Conservation (phyloP, 306 rosid species). For the Lathyrus oleraceus region DNA sequence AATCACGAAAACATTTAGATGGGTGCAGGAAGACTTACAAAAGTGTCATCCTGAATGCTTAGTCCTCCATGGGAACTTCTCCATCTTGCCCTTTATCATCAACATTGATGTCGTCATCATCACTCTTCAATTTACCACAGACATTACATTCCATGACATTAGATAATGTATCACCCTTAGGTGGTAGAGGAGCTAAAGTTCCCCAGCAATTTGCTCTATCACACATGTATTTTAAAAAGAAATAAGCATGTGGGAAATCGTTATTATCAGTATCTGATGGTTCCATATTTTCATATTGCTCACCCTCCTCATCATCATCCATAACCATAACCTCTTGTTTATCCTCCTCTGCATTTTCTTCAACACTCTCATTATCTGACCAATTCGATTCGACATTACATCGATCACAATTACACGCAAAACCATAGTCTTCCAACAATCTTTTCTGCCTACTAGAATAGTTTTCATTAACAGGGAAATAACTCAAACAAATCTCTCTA, state of each 20-base stretch:
- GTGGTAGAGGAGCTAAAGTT: conserved; percentile 74
- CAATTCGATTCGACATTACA: conserved; percentile 75
- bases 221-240: conserved; percentile 75
- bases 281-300: conserved; percentile 44
- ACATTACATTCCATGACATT: conserved; percentile 72
- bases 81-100: conserved; percentile 39
- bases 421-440: conserved; percentile 78
- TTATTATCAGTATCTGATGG: conserved; percentile 39
- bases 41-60: conserved; percentile 12
- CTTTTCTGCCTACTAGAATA: conserved; percentile 65
- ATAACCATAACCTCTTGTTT: conserved; percentile 50
- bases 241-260: conserved; percentile 82
- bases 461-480: conserved; percentile 70
- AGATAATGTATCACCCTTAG: conserved; percentile 43
- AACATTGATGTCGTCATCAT: conserved; percentile 28
- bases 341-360: conserved; percentile 45
- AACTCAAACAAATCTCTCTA: conserved; percentile 83
- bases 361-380: conserved; percentile 59
- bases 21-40: conserved; percentile 35
- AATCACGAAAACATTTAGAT: not conserved
- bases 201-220: conserved; percentile 65
- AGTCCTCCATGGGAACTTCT: conserved; percentile 50
- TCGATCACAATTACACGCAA: conserved; percentile 71
- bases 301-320: conserved; percentile 32
- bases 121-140: conserved; percentile 58